These are phyloP conservation scores for Talaromyces sp. DNA, from an alignment of 2,329 filamentous ascomycete genomes.

Conservation along the genomic window DNA sequence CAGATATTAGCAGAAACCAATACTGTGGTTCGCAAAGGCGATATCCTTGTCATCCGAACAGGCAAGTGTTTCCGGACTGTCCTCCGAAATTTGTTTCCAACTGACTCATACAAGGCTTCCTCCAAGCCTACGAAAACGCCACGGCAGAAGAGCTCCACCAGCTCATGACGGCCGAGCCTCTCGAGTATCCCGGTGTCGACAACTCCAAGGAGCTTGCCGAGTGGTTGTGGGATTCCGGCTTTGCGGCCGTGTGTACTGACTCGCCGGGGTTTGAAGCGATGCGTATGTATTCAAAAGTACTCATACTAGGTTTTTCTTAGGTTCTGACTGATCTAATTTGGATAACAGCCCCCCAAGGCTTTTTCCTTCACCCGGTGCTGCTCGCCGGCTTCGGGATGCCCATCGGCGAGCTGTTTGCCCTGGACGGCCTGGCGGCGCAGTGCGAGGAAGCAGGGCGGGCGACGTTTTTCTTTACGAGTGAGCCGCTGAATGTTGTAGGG, in stretches of 20 bases:
- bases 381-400: constrained; percentile 39
- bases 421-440: constrained; percentile 35
- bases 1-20: constrained; percentile 6
- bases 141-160: constrained; percentile 14
- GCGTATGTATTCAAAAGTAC: constrained; percentile 13
- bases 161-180: constrained; percentile 6
- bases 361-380: constrained; percentile 37
- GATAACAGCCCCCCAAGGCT: constrained; percentile 6
- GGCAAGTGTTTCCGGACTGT: neutral
- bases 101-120: constrained; percentile 18
- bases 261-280: constrained; percentile 23
- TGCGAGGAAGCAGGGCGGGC: constrained; percentile 35
- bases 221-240: constrained; percentile 54
- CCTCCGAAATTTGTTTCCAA: constrained; percentile 14
- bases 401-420: constrained; percentile 44
- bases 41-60: neutral
- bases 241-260: constrained; percentile 30
- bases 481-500: constrained; percentile 40
- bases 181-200: constrained; percentile 35
- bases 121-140: constrained; percentile 15
- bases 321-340: constrained; percentile 10
- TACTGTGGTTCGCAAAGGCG: neutral
- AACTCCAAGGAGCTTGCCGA: constrained; percentile 42
- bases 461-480: constrained; percentile 41
- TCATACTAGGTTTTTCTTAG: neutral